Base-by-base conservation (phyloP, 2,329 filamentous ascomycete genomes). In the Sporothrix protearum region DNA sequence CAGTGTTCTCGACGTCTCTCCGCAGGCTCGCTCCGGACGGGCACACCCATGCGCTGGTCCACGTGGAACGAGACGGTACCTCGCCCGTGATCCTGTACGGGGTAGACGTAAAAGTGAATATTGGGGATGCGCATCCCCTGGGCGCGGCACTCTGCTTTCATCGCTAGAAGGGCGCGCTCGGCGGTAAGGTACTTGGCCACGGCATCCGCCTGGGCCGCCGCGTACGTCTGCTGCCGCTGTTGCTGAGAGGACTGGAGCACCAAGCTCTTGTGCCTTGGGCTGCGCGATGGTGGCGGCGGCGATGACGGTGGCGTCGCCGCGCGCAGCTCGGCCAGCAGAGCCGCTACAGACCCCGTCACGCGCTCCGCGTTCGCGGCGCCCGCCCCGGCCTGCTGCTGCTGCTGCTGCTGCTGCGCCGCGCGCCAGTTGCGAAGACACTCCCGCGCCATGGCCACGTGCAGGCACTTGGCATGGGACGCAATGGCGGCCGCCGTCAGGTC, bases 391-490 rank as follows among this genome's bases (percentile, higher is more conserved):
- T n/a, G n/a, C n/a, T n/a, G n/a, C n/a, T n/a, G n/a, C n/a, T n/a
- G 55, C 3, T 22, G 3, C 30, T n/a, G 55, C n/a, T 42, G 33
- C 16, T 33, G 59, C 19, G 12, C 49, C 9, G 22, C 49, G 8
- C 12, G 59, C 36, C 22, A 9, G 22, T 5, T 28, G 12, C 36
- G 59, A 14, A 45, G 12, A 25, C 22, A 4, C 12, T 59, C 55
- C 14, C 39, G 59, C 10, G 36, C 36, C 36, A 64, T 64, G 36
- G 36, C 12, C 2, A 42, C 36, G 14, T 64, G 59, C 22, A 64
- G 59, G 19, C 59, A 64, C 59, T 45, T 64, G 59, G 59, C 59
- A 8, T 64, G 59, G 22, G 59, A 64, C 10, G 59, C 59, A 28
- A 64, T 42, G 12, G 59, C 59, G 5, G 57, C 59, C 4, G 59